Conservation (phyloP, 208 protist genomes). For the Trypanosoma cruzi region DNA sequence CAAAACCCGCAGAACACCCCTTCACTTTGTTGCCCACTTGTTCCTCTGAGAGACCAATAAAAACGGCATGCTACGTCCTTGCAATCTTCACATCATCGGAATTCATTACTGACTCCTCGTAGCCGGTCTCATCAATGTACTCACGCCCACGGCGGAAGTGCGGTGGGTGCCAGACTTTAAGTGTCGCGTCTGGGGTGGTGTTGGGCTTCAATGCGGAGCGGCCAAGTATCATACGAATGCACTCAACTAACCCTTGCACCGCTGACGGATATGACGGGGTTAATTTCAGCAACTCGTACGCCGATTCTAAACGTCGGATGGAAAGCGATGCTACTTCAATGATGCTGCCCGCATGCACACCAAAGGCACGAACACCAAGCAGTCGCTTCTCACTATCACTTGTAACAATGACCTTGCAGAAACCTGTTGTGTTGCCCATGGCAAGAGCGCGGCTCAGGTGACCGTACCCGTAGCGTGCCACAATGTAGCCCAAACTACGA, state of each 20-base stretch:
- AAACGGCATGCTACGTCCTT: not conserved
- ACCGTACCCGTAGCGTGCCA: conserved; percentile 90
- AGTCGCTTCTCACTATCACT: conserved; percentile 91
- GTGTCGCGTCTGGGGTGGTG: conserved; percentile 33
- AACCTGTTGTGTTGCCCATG: conserved; percentile 88
- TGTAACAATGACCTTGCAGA: conserved; percentile 92
- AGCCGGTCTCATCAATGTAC: conserved; percentile 4
- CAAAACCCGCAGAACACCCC: not conserved
- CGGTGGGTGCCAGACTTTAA: conserved; percentile 39
- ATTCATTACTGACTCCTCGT: not conserved
- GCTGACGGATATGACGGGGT: conserved; percentile 63
- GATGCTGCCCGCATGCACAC: conserved; percentile 88
- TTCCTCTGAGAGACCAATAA: not conserved
- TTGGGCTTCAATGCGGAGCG: conserved; percentile 41
- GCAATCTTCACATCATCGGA: not conserved
- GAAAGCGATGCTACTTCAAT: conserved; percentile 71
- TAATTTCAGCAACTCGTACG: conserved; percentile 56
- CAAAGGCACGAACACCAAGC: conserved; percentile 86
- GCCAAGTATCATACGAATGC: conserved; percentile 61
- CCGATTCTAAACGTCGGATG: conserved; percentile 58
- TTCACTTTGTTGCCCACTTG: not conserved
- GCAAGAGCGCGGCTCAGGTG: conserved; percentile 82
- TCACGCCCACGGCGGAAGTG: conserved; percentile 26
- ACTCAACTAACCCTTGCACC: conserved; percentile 55
- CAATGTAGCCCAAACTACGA: conserved; percentile 80